phyloP scores from a whole-genome alignment of 2,329 filamentous ascomycete genomes.

The Trematosphaeria pertusa region DNA sequence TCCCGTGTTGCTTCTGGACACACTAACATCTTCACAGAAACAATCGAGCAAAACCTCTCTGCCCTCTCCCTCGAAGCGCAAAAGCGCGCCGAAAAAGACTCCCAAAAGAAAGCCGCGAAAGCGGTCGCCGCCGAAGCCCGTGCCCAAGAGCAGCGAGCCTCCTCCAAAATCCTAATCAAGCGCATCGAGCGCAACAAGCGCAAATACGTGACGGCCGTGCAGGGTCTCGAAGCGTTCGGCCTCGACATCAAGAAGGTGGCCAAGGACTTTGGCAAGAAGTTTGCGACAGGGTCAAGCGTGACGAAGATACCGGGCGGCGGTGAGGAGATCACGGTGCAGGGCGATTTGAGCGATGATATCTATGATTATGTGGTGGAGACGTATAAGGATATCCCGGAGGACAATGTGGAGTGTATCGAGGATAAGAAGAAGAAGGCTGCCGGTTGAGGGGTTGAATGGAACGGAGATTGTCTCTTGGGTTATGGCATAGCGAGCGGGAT shows the following conservation, averaged over 20 bases:
- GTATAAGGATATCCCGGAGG: conserved; percentile 88
- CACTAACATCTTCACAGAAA: conserved; percentile 49
- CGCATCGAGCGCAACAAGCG: conserved; percentile 98
- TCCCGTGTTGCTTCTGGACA: too few species aligned
- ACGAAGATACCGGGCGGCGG: conserved; percentile 86
- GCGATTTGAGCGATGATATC: conserved; percentile 94
- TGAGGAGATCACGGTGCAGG: conserved; percentile 97
- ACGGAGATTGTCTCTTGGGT: background rate
- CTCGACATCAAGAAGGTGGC: conserved; percentile 94
- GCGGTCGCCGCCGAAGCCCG: conserved; percentile 86
- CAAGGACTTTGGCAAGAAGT: conserved; percentile 98
- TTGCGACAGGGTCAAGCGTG: conserved; percentile 90
- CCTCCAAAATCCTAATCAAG: conserved; percentile 88
- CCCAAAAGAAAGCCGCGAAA: conserved; percentile 95
- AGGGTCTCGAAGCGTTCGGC: conserved; percentile 87
- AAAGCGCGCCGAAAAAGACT: conserved; percentile 94
- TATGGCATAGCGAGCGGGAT: background rate
- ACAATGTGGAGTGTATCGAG: conserved; percentile 93
- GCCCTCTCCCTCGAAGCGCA: conserved; percentile 89
- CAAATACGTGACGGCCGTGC: conserved; percentile 94
- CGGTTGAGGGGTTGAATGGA: conserved; percentile 10
- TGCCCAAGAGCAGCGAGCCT: conserved; percentile 80
- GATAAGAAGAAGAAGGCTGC: conserved; percentile 89
- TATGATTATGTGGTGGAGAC: conserved; percentile 89
- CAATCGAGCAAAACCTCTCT: conserved; percentile 82